Percentiles rank a stretch among this genome's conserved stretches.
These are phyloP conservation scores for Vigna mungo DNA, from an alignment of 306 rosid species.

Conservation along the genomic window DNA sequence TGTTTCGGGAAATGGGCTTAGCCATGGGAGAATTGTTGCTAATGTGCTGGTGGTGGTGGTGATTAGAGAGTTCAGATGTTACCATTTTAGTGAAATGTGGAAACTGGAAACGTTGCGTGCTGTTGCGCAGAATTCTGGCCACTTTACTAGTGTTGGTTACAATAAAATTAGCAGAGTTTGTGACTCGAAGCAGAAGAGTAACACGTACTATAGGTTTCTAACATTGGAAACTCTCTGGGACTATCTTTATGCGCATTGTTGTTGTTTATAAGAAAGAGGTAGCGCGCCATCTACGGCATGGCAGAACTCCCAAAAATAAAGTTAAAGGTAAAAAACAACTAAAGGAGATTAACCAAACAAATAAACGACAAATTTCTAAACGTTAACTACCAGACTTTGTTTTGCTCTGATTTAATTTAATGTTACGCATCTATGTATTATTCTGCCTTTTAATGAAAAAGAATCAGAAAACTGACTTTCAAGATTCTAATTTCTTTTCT, in stretches of 20 bases:
- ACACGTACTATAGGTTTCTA: not conserved
- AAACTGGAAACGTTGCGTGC: conserved; percentile 19
- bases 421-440: too few relatives aligned
- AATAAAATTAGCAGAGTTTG: conserved; percentile 22
- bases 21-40: conserved; percentile 51
- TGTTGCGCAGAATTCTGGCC: conserved; percentile 3
- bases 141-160: not conserved
- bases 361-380: not conserved
- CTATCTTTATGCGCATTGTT: conserved; percentile 33
- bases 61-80: conserved; percentile 46
- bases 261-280: conserved; percentile 26
- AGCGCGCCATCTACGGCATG: conserved; percentile 2
- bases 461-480: not conserved
- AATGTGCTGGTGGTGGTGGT: not conserved
- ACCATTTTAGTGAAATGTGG: conserved; percentile 45
- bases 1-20: conserved; percentile 52
- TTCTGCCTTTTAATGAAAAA: not conserved
- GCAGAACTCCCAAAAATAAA: not conserved
- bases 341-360: not conserved
- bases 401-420: not conserved
- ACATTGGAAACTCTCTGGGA: not conserved
- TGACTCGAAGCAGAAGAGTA: conserved; percentile 10
- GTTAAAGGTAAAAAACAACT: not conserved
- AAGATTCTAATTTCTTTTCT: not conserved
- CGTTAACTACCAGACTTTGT: not conserved